Base-by-base conservation (phyloP, 2,329 filamentous ascomycete genomes). In the Fusarium euwallaceae region DNA sequence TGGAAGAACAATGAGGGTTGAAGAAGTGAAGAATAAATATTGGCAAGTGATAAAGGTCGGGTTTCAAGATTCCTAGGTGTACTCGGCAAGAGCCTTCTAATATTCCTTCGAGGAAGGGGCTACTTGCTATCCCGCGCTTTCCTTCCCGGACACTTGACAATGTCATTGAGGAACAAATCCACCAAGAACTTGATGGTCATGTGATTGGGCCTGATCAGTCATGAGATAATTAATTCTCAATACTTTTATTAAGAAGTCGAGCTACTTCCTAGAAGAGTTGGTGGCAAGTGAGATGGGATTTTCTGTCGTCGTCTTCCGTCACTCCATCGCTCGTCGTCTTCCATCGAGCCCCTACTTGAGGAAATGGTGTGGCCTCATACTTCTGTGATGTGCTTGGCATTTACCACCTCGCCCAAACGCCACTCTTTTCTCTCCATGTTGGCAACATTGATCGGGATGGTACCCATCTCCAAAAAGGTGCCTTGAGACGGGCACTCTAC, bases 401-500 rank as follows among this genome's bases (percentile, higher is more conserved):
- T 65, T 37, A 71, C 41, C 65, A 69, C 20, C 32, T 71, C n/a
- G 61, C 20, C 11, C 64, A 24, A 34, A 60, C 51, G 6, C 36
- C 48, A 20, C 61, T 39, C 53, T 66, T 60, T 61, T 69, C 39
- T 63, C 61, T 58, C 76, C 72, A 69, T 24, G 67, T 66, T 53
- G 64, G 48, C 11, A 76, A 61, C 29, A 58, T 66, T 27, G 60
- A 27, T 22, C 71, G 69, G 64, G 61, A 62, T 32, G 80, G 76
- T 64, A 79, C 55, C 83, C 82, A 84, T 61, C 79, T 77, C 81
- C 80, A 83, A 41, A 77, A 71, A 51, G 79, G 78, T 61, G 78
- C 75, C 61, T 72, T 79, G 39, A 79, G 74, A 69, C 80, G 81
- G 76, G 78, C 71, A 65, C 79, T 80, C 86, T 87, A 87, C 74